Evolutionary conservation across 805 yeast species (phyloP), one percentile per base, ranked within the genome.

Genomic region (Barnettozyma populi): DNA sequence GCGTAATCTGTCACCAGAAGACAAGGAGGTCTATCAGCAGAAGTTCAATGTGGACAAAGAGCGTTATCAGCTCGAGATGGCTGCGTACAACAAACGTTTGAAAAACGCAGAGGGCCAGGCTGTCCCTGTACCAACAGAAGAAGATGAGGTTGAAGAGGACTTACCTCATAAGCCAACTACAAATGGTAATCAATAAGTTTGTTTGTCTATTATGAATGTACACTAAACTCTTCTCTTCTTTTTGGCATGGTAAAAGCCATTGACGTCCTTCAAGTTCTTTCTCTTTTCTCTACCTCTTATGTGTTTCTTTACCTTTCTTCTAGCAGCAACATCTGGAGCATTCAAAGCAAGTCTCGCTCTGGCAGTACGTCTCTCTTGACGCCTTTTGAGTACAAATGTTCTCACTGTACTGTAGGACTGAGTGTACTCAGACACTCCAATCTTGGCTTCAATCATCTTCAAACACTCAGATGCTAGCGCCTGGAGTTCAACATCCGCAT

Each of bases 281-380:
- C 96, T 77, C 72, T 84, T 86, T 52, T 86, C 94, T 63, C 90
- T 80, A 25, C 78, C 75, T 57, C 83, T 77, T 35, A 74, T 79
- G 68, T 90, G 95, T 64, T 86, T 87, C 66, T 74, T 83, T 59
- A 87, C 60, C 68, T 85, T 87, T 64, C 86, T 79, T 54, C 75
- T 77, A 2, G 96, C 94, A n/a, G 88, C 83, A 37, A 77, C 67
- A 14, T 85, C 96, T 1, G 98, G 98, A 4, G 84, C 86, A 19
- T 74, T 76, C 10, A 90, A 73, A 3, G 89, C 85, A 61, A 88
- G 68, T 49, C 85, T 82, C 0, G 95, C 85, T 48, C 90, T 74
- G 60, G 82, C 84, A 0, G 86, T 76, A 61, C 75, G 80, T 66
- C 97, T 79, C 43, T 88, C 95, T 49, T 76, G 75, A 59, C 97